Percentiles rank a stretch among this genome's conserved stretches.
Conservation (phyloP, 1,284 basidiomycete species). For the Ustilago xerochloae region DNA sequence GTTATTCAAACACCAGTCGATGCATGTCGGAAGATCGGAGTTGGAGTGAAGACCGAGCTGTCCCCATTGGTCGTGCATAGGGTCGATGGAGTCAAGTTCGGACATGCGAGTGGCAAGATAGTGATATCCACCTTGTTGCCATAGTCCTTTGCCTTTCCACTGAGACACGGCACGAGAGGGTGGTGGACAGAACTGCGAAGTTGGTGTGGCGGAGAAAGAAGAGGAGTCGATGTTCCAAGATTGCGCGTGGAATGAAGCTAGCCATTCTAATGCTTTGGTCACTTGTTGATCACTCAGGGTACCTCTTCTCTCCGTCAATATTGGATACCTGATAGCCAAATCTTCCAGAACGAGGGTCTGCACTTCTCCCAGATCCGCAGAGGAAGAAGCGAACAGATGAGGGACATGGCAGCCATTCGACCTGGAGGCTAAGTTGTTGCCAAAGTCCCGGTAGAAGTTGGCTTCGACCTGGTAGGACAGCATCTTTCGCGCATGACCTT, state of each 20-base stretch:
- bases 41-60: conserved; percentile 28
- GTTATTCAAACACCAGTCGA: conserved; percentile 45
- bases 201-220: not conserved
- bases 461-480: conserved; percentile 44
- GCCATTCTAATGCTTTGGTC: conserved; percentile 28
- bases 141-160: conserved; percentile 32
- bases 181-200: conserved; percentile 15
- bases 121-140: conserved; percentile 50
- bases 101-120: conserved; percentile 33
- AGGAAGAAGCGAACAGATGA: conserved; percentile 4
- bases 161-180: not conserved
- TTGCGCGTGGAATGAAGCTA: conserved; percentile 33
- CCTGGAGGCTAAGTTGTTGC: not conserved
- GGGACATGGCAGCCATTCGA: conserved; percentile 14
- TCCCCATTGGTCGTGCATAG: conserved; percentile 15
- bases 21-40: conserved; percentile 12
- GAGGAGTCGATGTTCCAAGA: conserved; percentile 21
- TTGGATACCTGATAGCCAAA: conserved; percentile 10
- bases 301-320: conserved; percentile 26
- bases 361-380: not conserved
- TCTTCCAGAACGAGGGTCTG: conserved; percentile 29
- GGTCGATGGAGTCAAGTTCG: conserved; percentile 29
- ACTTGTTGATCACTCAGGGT: conserved; percentile 23
- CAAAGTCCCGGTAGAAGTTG: conserved; percentile 45
- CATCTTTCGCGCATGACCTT: conserved; percentile 47